phyloP scores from a whole-genome alignment of 805 yeast genomes.

The Cyberlindnera mycetangii region DNA sequence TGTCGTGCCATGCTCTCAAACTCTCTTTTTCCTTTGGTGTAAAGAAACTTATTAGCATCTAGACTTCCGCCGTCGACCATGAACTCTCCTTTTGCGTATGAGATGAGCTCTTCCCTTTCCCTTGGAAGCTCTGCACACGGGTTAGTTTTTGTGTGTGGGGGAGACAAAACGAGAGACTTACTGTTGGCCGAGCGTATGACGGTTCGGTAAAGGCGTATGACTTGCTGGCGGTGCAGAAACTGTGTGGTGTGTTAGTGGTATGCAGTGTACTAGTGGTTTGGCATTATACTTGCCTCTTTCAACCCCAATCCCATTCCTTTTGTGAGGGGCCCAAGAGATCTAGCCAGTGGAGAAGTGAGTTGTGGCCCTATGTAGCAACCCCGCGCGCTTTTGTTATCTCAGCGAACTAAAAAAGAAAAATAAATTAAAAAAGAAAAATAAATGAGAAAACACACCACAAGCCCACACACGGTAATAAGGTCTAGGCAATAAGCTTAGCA shows the following conservation, averaged over 20 bases:
- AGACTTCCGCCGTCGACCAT: conserved; percentile 1
- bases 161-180: conserved; percentile 1
- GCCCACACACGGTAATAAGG: background rate
- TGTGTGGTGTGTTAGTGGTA: conserved; percentile 2
- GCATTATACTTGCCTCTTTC: conserved; percentile 6
- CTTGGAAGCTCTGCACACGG: conserved; percentile 9
- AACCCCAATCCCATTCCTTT: too few species aligned
- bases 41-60: conserved; percentile 13
- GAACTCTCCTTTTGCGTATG: conserved; percentile 11
- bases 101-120: conserved; percentile 4
- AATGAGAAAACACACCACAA: too few species aligned
- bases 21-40: conserved; percentile 11
- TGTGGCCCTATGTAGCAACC: background rate
- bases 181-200: conserved; percentile 15
- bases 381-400: too few species aligned
- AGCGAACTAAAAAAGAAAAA: too few species aligned
- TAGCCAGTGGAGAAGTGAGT: background rate
- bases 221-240: conserved; percentile 20
- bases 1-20: conserved; percentile 11
- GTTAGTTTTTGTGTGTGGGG: background rate
- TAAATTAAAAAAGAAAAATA: too few species aligned
- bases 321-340: too few species aligned
- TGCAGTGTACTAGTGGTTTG: background rate
- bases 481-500: background rate
- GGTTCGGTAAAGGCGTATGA: conserved; percentile 12